These are phyloP conservation scores for Komagataea norvegica DNA, from an alignment of 1,139 yeast species.

Conservation along the genomic window DNA sequence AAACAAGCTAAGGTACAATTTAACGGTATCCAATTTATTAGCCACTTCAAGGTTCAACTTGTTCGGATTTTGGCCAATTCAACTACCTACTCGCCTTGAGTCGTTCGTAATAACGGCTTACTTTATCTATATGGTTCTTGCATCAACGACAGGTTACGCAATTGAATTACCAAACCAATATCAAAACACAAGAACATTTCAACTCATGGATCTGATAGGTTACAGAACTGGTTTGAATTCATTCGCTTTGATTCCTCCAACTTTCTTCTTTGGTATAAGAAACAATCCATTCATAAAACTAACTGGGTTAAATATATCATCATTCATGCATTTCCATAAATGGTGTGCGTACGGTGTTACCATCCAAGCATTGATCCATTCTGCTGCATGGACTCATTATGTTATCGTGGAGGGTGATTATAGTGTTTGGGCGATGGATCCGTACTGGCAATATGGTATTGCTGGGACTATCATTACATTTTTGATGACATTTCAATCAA, in stretches of 20 bases:
- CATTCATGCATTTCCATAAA: constrained; percentile 46
- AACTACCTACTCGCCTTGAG: constrained; percentile 48
- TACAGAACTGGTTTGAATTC: constrained; percentile 52
- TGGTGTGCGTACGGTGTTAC: constrained; percentile 36
- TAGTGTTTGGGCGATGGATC: constrained; percentile 26
- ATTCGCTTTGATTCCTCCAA: constrained; percentile 47
- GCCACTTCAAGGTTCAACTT: constrained; percentile 21
- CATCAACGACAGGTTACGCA: constrained; percentile 37
- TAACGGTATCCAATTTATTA: constrained; percentile 38
- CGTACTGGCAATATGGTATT: constrained; percentile 41
- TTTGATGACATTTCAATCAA: constrained; percentile 41
- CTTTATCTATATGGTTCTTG: constrained; percentile 33
- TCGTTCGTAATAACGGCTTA: constrained; percentile 37
- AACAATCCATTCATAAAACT: constrained; percentile 51
- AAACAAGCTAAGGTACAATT: constrained; percentile 16
- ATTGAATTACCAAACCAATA: constrained; percentile 37
- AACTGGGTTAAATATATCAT: constrained; percentile 43
- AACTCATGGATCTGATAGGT: constrained; percentile 40
- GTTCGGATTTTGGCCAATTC: constrained; percentile 30
- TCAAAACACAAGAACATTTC: constrained; percentile 36
- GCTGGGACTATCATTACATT: constrained; percentile 41
- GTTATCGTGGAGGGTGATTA: constrained; percentile 31
- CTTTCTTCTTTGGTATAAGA: constrained; percentile 54
- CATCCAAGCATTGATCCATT: constrained; percentile 41
- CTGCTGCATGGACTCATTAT: constrained; percentile 43